Evolutionary conservation across 176 grass and related monocot genomes (phyloP), one percentile per base, ranked within the genome.

Genomic region (Poa pratensis): DNA sequence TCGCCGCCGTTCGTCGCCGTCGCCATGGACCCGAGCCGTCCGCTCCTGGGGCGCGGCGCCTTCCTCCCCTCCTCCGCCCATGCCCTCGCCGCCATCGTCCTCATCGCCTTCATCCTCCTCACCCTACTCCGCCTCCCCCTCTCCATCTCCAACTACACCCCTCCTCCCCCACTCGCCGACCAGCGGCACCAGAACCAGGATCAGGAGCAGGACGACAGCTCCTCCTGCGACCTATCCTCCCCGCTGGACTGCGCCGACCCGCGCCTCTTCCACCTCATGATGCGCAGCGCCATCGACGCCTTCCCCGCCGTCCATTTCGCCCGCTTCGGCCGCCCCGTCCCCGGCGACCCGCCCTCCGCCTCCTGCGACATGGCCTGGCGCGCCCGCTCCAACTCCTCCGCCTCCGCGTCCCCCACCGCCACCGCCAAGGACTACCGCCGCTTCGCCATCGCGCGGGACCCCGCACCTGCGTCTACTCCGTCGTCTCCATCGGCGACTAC

Each of bases 351-450:
- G 45, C 85, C 89, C 51, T 62, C 62, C 1, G 49, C 71, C 15
- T 86, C 86, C 39, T 96, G 94, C 49, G 94, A 97, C 82, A 97
- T 97, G 91, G 94, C 94, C 40, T 94, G 94, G 94, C 89, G 85
- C 54, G 88, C 90, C 82, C 89, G 82, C 16, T 68, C 65, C 65
- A 68, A 68, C 65, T 37, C 65, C 65, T 68, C 65, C 32, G 65
- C 65, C 65, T 68, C 65, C 27, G 63, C 63, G 1, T 68, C 65
- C 65, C 30, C 65, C 65, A 68, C 76, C 60, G 82, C 86, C 16
- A 85, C 88, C 60, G 86, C 84, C 57, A 93, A 93, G 85, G 89
- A 97, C 90, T 97, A 97, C 78, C 91, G 89, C 45, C 91, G 94
- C 70, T 97, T 97, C 63, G 69, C 79, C 75, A 28, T 97, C 68